phyloP scores from a whole-genome alignment of 805 yeast species.

The Saturnispora serradocipensis region DNA sequence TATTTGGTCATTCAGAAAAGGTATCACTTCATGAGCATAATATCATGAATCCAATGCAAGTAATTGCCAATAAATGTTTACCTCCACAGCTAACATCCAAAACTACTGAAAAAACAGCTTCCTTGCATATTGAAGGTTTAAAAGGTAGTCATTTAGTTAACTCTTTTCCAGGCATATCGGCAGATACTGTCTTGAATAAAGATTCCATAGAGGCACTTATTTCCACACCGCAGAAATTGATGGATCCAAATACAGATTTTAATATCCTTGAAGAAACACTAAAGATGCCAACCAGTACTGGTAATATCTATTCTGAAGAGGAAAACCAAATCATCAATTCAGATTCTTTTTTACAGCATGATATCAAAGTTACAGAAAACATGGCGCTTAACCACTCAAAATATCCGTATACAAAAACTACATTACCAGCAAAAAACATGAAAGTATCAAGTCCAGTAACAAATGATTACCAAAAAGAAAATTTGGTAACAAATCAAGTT shows the following conservation, averaged over 20 bases:
- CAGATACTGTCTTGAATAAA: neutral
- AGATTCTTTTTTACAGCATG: neutral
- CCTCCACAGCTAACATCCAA: neutral
- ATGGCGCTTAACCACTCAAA: neutral
- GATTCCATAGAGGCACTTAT: neutral
- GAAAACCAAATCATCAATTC: neutral
- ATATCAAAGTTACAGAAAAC: neutral
- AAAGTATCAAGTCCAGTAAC: neutral
- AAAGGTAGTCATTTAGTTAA: neutral
- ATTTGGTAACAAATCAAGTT: neutral
- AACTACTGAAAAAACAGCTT: neutral
- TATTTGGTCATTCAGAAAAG: conserved; percentile 2
- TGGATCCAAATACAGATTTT: neutral
- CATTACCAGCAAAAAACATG: neutral
- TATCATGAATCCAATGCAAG: neutral
- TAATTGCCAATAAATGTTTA: neutral
- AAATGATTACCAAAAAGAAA: neutral
- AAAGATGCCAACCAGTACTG: neutral
- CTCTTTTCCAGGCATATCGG: neutral
- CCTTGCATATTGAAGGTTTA: neutral
- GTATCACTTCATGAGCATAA: neutral
- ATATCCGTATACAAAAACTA: neutral
- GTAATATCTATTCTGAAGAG: neutral
- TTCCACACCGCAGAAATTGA: neutral
- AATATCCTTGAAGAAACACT: neutral